A percentile compares a stretch with the other conserved stretches of the same genome.
Conservation (phyloP, 108 stramenopile genomes). For the Nitzschia sp. region DNA sequence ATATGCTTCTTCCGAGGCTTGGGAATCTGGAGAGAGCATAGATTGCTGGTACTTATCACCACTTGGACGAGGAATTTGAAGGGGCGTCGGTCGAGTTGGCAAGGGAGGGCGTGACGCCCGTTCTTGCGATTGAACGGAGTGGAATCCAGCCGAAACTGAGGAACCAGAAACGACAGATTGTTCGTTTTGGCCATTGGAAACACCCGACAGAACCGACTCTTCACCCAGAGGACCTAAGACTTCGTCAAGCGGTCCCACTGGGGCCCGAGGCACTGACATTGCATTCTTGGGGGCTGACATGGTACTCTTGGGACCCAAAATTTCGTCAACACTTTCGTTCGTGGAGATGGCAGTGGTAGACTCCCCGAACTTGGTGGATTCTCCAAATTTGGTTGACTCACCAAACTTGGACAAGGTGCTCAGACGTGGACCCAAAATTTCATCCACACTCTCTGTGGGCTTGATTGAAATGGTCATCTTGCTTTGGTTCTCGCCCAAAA, state of each 20-base stretch:
- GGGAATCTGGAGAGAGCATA: neutral
- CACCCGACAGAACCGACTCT: neutral
- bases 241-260: slow-evolving; percentile 10
- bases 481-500: neutral
- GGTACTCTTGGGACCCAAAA: slow-evolving; percentile 24
- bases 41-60: neutral
- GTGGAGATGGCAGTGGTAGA: neutral
- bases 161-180: slow-evolving; percentile 5
- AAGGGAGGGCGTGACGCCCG: neutral
- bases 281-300: slow-evolving; percentile 4
- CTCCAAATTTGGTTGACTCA: neutral
- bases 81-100: neutral
- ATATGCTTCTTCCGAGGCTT: slow-evolving; percentile 5
- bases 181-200: slow-evolving; percentile 9
- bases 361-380: neutral
- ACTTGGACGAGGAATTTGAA: neutral
- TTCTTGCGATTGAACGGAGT: neutral
- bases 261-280: neutral
- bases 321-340: slow-evolving; percentile 8
- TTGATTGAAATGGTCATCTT: neutral
- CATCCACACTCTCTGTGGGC: slow-evolving; percentile 6
- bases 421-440: neutral
- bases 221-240: slow-evolving; percentile 7
- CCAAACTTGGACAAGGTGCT: neutral
- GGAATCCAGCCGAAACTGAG: slow-evolving; percentile 2